These are phyloP conservation scores for Nicotiana knightiana DNA, from an alignment of 257 asterid genomes.

Conservation along the genomic window DNA sequence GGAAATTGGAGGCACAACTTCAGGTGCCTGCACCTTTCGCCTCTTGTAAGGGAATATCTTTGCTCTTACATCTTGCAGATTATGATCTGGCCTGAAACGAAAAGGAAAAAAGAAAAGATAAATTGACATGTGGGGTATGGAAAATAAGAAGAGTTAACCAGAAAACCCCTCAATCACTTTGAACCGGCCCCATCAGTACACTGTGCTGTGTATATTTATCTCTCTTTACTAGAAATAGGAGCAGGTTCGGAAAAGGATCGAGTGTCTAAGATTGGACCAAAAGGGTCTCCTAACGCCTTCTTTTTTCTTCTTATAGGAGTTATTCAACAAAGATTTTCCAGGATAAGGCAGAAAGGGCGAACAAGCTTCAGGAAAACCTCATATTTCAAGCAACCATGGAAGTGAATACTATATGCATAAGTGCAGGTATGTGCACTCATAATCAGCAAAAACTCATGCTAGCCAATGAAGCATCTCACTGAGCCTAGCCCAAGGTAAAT, in stretches of 20 bases:
- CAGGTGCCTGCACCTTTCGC: conserved; percentile 34
- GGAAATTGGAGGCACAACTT: conserved; percentile 29
- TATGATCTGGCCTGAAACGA: conserved; percentile 49
- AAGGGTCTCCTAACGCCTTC: neutral
- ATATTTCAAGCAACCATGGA: neutral
- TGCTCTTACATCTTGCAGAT: conserved; percentile 46
- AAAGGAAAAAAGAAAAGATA: neutral
- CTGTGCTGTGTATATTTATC: neutral
- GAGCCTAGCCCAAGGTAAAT: neutral
- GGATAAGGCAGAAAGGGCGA: neutral
- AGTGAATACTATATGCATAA: neutral
- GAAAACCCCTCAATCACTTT: neutral
- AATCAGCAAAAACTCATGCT: neutral
- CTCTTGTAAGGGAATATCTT: conserved; percentile 56
- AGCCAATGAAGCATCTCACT: neutral
- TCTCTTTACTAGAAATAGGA: neutral
- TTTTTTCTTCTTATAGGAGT: neutral
- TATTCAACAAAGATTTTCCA: neutral
- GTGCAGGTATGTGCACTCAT: neutral
- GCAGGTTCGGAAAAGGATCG: neutral
- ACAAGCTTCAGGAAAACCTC: neutral
- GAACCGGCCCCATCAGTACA: neutral
- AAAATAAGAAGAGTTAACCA: neutral
- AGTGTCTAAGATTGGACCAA: neutral
- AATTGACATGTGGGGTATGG: neutral